Percentiles rank a stretch among this genome's conserved stretches.
These are phyloP conservation scores for Alternaria sp. DNA, from an alignment of 2,329 filamentous ascomycete species.

Conservation along the genomic window DNA sequence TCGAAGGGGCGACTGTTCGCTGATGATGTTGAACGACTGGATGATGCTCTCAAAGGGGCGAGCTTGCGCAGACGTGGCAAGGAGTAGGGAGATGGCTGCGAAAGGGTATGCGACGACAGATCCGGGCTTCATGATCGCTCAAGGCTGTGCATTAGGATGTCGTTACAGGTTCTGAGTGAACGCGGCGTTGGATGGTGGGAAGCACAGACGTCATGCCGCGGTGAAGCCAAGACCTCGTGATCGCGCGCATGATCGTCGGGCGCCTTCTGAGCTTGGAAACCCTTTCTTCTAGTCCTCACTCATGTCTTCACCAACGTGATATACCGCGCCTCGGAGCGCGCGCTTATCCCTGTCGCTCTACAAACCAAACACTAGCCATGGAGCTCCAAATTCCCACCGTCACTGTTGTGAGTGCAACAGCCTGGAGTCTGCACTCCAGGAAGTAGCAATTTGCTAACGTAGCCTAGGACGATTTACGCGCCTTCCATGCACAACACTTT, in stretches of 20 bases:
- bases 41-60: slow-evolving; percentile 42
- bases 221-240: slow-evolving; percentile 46
- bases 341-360: not conserved
- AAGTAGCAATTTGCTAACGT: slow-evolving; percentile 20
- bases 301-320: slow-evolving; percentile 27
- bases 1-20: slow-evolving; percentile 40
- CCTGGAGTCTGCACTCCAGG: not conserved
- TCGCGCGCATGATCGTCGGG: slow-evolving; percentile 37
- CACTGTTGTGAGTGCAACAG: slow-evolving; percentile 37
- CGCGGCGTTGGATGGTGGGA: slow-evolving; percentile 26
- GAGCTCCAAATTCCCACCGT: slow-evolving; percentile 40
- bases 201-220: slow-evolving; percentile 45
- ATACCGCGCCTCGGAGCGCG: slow-evolving; percentile 27
- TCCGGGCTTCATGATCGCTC: slow-evolving; percentile 39
- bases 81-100: slow-evolving; percentile 39
- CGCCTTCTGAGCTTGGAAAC: slow-evolving; percentile 12
- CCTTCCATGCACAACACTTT: slow-evolving; percentile 56
- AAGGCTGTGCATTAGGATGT: slow-evolving; percentile 15
- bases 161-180: slow-evolving; percentile 18
- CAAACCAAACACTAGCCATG: slow-evolving; percentile 18
- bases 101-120: slow-evolving; percentile 36
- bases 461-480: slow-evolving; percentile 53
- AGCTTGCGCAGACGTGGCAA: slow-evolving; percentile 44
- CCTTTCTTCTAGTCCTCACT: slow-evolving; percentile 12
- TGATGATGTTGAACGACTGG: slow-evolving; percentile 38